These are phyloP conservation scores for Coemansia biformis DNA, from an alignment of 192 early-diverging fungal genomes.

Conservation along the genomic window DNA sequence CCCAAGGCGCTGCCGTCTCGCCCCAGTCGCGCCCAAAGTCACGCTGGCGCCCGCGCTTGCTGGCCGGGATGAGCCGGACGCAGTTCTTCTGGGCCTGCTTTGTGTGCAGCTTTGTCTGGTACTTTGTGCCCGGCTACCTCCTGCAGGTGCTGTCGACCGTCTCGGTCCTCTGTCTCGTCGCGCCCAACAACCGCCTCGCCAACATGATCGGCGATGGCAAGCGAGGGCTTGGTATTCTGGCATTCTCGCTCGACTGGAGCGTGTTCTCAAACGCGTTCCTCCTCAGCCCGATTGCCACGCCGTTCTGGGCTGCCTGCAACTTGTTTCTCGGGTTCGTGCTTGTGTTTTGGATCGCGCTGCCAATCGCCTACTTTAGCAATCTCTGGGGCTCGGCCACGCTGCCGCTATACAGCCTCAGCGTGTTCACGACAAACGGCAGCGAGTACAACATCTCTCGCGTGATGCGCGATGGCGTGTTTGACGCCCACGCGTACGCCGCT, in stretches of 20 bases:
- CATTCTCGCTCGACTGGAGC: slow-evolving; percentile 75
- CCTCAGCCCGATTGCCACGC: slow-evolving; percentile 64
- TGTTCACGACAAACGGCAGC: slow-evolving; percentile 55
- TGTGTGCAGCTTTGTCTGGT: slow-evolving; percentile 51
- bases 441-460: slow-evolving; percentile 57
- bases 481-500: slow-evolving; percentile 53
- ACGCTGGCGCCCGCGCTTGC: slow-evolving; percentile 9
- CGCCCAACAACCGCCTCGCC: slow-evolving; percentile 42
- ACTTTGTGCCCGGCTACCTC: slow-evolving; percentile 62
- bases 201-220: slow-evolving; percentile 50
- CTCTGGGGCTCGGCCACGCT: slow-evolving; percentile 56
- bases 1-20: no score
- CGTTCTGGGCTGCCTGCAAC: slow-evolving; percentile 71
- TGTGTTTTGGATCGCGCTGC: slow-evolving; percentile 72
- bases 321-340: slow-evolving; percentile 65
- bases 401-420: slow-evolving; percentile 60
- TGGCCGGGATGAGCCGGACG: slow-evolving; percentile 37
- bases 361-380: slow-evolving; percentile 65
- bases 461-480: slow-evolving; percentile 51
- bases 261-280: slow-evolving; percentile 56
- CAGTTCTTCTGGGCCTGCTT: slow-evolving; percentile 54
- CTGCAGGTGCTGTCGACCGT: slow-evolving; percentile 63
- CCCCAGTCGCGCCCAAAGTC: neutral
- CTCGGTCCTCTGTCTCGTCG: slow-evolving; percentile 57
- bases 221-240: slow-evolving; percentile 62